Evolutionary conservation across 805 yeast species (phyloP), one percentile per base, ranked within the genome.

Genomic region (Nakazawaea ishiwadae): DNA sequence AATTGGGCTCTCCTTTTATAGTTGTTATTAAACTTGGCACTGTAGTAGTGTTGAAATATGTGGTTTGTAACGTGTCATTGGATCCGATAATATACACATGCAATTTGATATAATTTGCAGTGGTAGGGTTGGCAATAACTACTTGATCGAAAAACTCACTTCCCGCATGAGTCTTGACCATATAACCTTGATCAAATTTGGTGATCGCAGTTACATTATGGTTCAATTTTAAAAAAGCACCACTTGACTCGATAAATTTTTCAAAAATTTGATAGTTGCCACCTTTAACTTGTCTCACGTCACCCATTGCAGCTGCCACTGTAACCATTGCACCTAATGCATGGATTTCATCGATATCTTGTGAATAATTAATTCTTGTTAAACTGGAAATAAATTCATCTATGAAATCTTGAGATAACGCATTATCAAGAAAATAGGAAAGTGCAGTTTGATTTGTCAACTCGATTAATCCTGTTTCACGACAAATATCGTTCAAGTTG

Each of bases 261-360:
- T 66, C 64, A 48, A 73, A 73, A 14, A 73, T 63, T 40, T 54
- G 55, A 50, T 58, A 65, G 46, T 72, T 73, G 5, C 79, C 79
- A 5, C 77, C 77, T 3, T 52, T 48, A 3, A 73, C 62, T 4
- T 55, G 48, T 9, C 47, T 41, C 1, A 66, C 64, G 10, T 57
- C 44, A 16, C 44, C 37, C 16, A 41, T 31, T 12, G 30, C 54
- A 0, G 74, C 68, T 2, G 71, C 62, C 19, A 69, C 24, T 10
- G 68, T 54, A 12, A 72, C 71, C 20, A 63, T 37, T 1, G 68
- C 56, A 0, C 67, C 77, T 15, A 72, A 45, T 0, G 65, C 68
- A 41, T 71, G 74, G n/a, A 71, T 60, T n/a, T 64, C 55, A 35
- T 61, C 51, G 6, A 69, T 37, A 41, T 68, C 56, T 18, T 64